Evolutionary conservation across 2,329 filamentous ascomycete genomes (phyloP), one percentile per base, ranked within the genome.

Genomic region (Paracoccidioides brasiliensis): DNA sequence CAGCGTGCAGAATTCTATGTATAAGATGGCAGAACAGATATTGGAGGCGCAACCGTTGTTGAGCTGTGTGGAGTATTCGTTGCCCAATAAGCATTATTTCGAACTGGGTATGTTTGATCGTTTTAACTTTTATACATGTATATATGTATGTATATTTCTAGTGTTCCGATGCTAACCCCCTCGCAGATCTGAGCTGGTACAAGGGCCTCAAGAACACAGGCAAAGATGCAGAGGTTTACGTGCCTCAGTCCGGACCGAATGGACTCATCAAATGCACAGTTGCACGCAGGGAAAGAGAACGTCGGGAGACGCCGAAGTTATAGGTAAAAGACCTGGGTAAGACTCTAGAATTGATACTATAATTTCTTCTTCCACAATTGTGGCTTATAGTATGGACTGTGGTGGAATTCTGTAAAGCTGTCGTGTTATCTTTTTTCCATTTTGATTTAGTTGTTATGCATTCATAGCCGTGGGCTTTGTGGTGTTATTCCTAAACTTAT

Each of bases 81-180:
- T 98, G 66, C 93, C 93, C 9, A 98, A 98, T 78, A 97, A 96
- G 77, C 93, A 98, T 74, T 97, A 96, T 76, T 97, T 97, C 68
- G 91, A 97, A 73, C 85, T 97, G 71, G 86, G 71, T 72, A 65
- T 52, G 70, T 68, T 57, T 42, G 41, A 15, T 38, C 9, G 4
- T 14, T 41, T 35, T 28, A 2, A 5, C 32, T 22, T n/a, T 37
- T 28, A 22, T 15, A 8, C 41, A 10, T 22, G n/a, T 28, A n/a
- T 53, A 28, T 37, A n/a, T 32, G 3, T 52, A 35, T 44, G 22
- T 41, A 28, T 59, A 52, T 52, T 58, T 59, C 44, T 45, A 38
- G n/a, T 38, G 42, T 15, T 22, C 22, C 28, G 28, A 22, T 2
- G 6, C 14, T 53, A 44, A 53, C 55, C 33, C 35, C 5, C 10